These are phyloP conservation scores for Thamnidium elegans DNA, from an alignment of 192 early-diverging fungal genomes.

Conservation along the genomic window DNA sequence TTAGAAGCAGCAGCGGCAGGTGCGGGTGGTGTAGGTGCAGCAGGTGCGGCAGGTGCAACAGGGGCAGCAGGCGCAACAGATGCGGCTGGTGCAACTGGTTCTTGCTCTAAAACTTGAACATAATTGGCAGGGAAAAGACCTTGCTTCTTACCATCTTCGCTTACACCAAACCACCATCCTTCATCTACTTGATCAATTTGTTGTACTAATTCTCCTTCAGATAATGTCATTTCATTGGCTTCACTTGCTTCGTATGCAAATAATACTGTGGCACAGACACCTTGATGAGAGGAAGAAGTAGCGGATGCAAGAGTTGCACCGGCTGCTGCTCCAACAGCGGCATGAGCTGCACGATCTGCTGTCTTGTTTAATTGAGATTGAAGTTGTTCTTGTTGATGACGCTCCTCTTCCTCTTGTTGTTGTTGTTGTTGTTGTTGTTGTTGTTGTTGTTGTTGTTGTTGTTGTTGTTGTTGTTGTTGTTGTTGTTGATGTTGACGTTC, in stretches of 20 bases:
- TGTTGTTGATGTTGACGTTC: conserved; percentile 22
- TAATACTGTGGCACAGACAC: conserved; percentile 62
- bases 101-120: not conserved
- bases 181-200: conserved; percentile 81
- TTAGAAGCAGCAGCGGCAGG: conserved; percentile 25
- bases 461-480: conserved; percentile 41
- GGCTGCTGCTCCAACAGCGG: conserved; percentile 27
- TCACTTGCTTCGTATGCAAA: conserved; percentile 79
- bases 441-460: conserved; percentile 21
- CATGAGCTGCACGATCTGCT: conserved; percentile 19
- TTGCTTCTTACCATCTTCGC: conserved; percentile 64
- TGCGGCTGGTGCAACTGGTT: conserved; percentile 24
- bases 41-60: conserved; percentile 24
- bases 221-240: conserved; percentile 81
- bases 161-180: conserved; percentile 91
- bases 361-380: conserved; percentile 22
- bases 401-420: conserved; percentile 2
- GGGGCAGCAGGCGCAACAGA: conserved; percentile 23
- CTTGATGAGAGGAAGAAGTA: conserved; percentile 22
- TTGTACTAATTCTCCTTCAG: conserved; percentile 78
- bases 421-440: conserved; percentile 24
- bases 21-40: conserved; percentile 27
- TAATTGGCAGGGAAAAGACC: conserved; percentile 78
- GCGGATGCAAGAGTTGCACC: conserved; percentile 19
- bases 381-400: conserved; percentile 10